Evolutionary conservation across 495 filamentous ascomycete species (phyloP).

Genomic region (Eremomyces bilateralis): DNA sequence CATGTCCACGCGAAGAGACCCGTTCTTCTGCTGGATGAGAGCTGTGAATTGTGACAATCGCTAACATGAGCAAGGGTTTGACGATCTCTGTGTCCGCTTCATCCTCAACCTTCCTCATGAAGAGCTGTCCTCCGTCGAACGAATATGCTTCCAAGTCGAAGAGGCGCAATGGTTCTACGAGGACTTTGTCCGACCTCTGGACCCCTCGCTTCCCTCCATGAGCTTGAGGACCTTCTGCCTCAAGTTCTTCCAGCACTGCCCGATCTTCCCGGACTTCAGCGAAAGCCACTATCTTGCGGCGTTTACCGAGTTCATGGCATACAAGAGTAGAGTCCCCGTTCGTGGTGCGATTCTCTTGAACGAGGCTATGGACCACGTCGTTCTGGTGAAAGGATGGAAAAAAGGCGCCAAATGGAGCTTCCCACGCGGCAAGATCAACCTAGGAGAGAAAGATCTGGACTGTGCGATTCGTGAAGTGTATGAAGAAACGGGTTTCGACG

Average conservation of each 20-base stretch:
- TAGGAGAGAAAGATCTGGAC: slow-evolving; percentile 75
- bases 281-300: slow-evolving; percentile 54
- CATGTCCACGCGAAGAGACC: background rate
- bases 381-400: slow-evolving; percentile 94
- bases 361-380: slow-evolving; percentile 68
- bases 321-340: slow-evolving; percentile 86
- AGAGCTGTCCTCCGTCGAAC: slow-evolving; percentile 71
- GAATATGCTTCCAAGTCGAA: slow-evolving; percentile 95
- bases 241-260: slow-evolving; percentile 40
- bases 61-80: slow-evolving; percentile 44
- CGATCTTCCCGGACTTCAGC: background rate
- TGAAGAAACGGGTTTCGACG: slow-evolving; percentile 85
- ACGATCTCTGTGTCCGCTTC: slow-evolving; percentile 88
- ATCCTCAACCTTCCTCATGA: slow-evolving; percentile 86
- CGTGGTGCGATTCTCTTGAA: slow-evolving; percentile 86
- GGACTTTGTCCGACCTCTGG: slow-evolving; percentile 84
- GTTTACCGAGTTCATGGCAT: slow-evolving; percentile 72
- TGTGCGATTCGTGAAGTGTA: slow-evolving; percentile 87
- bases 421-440: slow-evolving; percentile 90
- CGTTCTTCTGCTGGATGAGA: no score
- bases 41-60: no score
- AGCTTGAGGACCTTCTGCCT: slow-evolving; percentile 60
- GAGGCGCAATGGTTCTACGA: slow-evolving; percentile 99
- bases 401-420: slow-evolving; percentile 94
- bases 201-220: slow-evolving; percentile 66